phyloP scores from a whole-genome alignment of 805 yeast species.

The Cyberlindnera xylosilytica region DNA sequence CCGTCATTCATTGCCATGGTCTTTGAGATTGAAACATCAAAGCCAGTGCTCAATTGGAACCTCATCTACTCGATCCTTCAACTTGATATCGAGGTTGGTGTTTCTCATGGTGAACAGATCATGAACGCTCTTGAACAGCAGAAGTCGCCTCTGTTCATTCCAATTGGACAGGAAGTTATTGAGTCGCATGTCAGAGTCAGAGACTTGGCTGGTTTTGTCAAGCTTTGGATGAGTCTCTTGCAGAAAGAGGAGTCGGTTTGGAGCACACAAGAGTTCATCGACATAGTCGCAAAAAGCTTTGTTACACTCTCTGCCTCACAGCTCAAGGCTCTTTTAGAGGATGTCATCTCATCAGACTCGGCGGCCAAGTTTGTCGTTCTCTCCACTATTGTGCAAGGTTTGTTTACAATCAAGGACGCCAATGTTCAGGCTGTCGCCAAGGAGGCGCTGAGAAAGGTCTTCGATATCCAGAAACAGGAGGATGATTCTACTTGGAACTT shows the following conservation, averaged over 20 bases:
- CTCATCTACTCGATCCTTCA: slow-evolving; percentile 46
- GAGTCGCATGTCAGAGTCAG: slow-evolving; percentile 53
- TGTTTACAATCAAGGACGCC: slow-evolving; percentile 33
- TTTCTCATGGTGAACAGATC: slow-evolving; percentile 37
- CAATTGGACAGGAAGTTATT: slow-evolving; percentile 34
- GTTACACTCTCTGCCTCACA: slow-evolving; percentile 47
- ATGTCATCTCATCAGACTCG: slow-evolving; percentile 18
- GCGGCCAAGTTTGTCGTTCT: slow-evolving; percentile 23
- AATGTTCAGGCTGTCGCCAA: slow-evolving; percentile 25
- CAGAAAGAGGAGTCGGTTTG: slow-evolving; percentile 14
- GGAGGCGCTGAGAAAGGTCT: slow-evolving; percentile 24
- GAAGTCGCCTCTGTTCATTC: slow-evolving; percentile 3
- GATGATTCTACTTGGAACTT: slow-evolving; percentile 41
- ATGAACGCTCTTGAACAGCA: slow-evolving; percentile 20
- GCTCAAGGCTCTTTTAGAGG: slow-evolving; percentile 28
- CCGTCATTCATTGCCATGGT: slow-evolving; percentile 44
- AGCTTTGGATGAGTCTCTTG: slow-evolving; percentile 37
- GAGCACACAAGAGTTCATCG: slow-evolving; percentile 29
- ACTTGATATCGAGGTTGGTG: slow-evolving; percentile 59
- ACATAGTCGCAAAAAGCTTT: slow-evolving; percentile 39
- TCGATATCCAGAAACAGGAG: slow-evolving; percentile 18
- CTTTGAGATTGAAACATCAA: slow-evolving; percentile 43
- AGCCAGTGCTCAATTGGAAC: slow-evolving; percentile 44
- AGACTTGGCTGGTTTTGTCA: slow-evolving; percentile 49
- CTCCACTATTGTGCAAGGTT: slow-evolving; percentile 38